These are phyloP conservation scores for Bryum argenteum DNA, from an alignment of 225 moss, liverwort and hornwort genomes.

Conservation along the genomic window DNA sequence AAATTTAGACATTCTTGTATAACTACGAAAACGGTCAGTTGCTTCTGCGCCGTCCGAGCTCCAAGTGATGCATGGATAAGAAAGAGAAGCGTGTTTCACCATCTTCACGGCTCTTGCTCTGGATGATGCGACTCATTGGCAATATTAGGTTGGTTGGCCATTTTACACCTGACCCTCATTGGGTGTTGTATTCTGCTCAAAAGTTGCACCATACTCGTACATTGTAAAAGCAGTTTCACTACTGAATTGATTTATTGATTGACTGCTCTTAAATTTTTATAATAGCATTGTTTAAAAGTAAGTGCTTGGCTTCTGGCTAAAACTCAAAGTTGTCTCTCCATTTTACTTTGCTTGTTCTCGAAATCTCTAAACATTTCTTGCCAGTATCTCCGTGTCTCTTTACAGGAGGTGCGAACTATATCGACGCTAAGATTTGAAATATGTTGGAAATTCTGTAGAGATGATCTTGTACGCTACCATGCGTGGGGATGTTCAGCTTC, in stretches of 20 bases:
- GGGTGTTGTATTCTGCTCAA: slow-evolving; percentile 50
- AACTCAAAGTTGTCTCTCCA: background rate
- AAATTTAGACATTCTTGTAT: slow-evolving; percentile 33
- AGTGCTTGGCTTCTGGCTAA: background rate
- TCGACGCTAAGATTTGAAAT: too few relatives aligned
- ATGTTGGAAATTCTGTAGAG: too few relatives aligned
- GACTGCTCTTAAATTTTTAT: slow-evolving; percentile 4
- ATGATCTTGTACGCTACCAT: too few relatives aligned
- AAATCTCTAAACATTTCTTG: too few relatives aligned
- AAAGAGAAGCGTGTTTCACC: slow-evolving; percentile 20
- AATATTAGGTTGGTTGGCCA: slow-evolving; percentile 22
- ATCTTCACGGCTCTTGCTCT: slow-evolving; percentile 25
- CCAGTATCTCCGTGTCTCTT: too few relatives aligned
- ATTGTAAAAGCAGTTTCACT: slow-evolving; percentile 16
- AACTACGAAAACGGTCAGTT: slow-evolving; percentile 35
- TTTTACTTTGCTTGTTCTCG: background rate
- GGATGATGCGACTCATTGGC: slow-evolving; percentile 31
- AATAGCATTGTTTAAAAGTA: background rate
- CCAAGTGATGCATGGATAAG: slow-evolving; percentile 34
- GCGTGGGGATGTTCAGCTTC: too few relatives aligned
- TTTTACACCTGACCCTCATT: slow-evolving; percentile 47
- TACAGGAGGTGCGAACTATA: too few relatives aligned
- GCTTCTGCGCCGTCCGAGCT: slow-evolving; percentile 34
- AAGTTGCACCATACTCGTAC: slow-evolving; percentile 35
- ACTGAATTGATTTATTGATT: slow-evolving; percentile 25